Base-by-base conservation (phyloP, 306 rosid genomes). In the Malus orientalis region DNA sequence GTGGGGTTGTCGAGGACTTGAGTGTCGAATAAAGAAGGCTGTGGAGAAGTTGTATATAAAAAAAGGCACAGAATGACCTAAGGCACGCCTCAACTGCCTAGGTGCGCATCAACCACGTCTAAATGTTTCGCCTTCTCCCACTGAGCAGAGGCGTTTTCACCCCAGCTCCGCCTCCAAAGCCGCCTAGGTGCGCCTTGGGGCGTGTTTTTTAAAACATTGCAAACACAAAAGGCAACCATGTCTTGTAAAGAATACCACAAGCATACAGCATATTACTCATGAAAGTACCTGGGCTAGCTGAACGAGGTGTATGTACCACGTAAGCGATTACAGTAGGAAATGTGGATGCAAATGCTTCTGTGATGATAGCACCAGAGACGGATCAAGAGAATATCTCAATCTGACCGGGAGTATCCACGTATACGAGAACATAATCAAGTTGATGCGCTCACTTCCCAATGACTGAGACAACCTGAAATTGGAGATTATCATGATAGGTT, bases 211-310 rank as follows among this genome's bases (percentile, higher is more conserved):
- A 36, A 36, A 36, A 36, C 40, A 36, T 36, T 42, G 90, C 93
- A 88, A 96, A 84, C 44, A 96, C 91, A 76, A 96, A 86, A 55
- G 99, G 98, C 18, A 96, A 76, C 83, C 96, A 78, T 42, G 98
- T 96, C 85, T 89, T 96, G 88, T 96, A 92, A 70, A 96, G 96
- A 79, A 92, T 91, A 73, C 98, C 87, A 73, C 97, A 92, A 36
- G 98, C 98, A 86, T 92, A 96, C 22, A 96, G 87, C 97, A 91
- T 92, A 81, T 96, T 96, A 93, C 99, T 96, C 99, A 87, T 95
- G 79, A 92, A 96, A 70, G 97, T 96, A 42, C 86, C 86, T 16
- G 98, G 98, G 80, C 79, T 89, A 77, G 90, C 81, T 2, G 98
- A 84, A 29, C 97, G 96, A 69, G 98, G 98, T 6, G 98, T 96